Evolutionary conservation across 2,329 filamentous ascomycete genomes (phyloP).

Genomic region (Pyrenophora graminea): DNA sequence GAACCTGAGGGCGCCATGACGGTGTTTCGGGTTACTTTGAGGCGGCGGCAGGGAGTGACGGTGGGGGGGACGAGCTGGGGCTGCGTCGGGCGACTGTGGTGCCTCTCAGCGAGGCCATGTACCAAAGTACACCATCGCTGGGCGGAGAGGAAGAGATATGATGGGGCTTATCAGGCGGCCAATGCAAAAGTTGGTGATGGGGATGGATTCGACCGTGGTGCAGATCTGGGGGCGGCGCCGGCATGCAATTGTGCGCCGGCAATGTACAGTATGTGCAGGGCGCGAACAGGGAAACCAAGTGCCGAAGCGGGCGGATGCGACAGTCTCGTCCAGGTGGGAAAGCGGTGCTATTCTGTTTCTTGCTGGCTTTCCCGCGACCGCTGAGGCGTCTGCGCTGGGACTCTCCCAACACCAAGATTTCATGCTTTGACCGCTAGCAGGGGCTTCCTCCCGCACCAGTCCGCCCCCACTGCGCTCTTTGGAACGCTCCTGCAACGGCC

Average conservation of each 20-base stretch:
- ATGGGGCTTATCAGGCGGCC: conserved; percentile 7
- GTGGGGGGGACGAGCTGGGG: conserved; percentile 2
- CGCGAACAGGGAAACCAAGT: neutral
- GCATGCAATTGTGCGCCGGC: no score
- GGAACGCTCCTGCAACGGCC: conserved; percentile 20
- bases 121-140: conserved; percentile 34
- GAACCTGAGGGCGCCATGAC: conserved; percentile 47
- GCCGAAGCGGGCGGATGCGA: neutral
- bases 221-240: no score
- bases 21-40: conserved; percentile 15
- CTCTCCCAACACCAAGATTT: conserved; percentile 16
- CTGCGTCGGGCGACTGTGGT: conserved; percentile 5
- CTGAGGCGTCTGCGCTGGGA: conserved; percentile 3
- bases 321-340: conserved; percentile 5
- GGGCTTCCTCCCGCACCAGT: conserved; percentile 12
- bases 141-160: conserved; percentile 8
- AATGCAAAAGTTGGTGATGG: conserved; percentile 15
- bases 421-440: conserved; percentile 15
- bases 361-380: conserved; percentile 1
- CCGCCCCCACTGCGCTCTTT: conserved; percentile 8
- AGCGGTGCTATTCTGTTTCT: neutral
- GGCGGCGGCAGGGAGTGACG: conserved; percentile 7
- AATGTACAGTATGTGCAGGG: no score
- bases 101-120: conserved; percentile 45
- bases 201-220: conserved; percentile 21